phyloP scores from a whole-genome alignment of 192 early-diverging fungal species.

The Coemansia aciculifera region DNA sequence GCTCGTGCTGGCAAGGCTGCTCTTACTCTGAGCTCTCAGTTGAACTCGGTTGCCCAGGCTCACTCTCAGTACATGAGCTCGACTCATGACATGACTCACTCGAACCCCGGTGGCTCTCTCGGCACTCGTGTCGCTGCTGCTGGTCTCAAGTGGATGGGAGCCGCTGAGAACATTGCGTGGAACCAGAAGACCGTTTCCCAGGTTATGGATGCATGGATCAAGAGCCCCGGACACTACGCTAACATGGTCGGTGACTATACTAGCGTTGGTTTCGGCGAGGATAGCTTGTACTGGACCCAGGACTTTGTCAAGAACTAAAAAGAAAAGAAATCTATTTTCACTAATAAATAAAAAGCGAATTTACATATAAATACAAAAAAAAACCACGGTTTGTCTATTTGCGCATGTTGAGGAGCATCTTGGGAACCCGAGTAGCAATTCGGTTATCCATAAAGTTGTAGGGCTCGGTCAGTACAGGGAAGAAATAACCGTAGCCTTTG shows the following conservation, averaged over 20 bases:
- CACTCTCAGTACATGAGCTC: slow-evolving; percentile 44
- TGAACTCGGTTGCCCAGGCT: slow-evolving; percentile 37
- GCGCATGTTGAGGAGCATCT: slow-evolving; percentile 19
- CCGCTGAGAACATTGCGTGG: slow-evolving; percentile 58
- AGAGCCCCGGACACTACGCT: slow-evolving; percentile 48
- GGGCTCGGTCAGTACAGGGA: slow-evolving; percentile 39
- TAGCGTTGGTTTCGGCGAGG: slow-evolving; percentile 49
- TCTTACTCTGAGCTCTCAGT: slow-evolving; percentile 10
- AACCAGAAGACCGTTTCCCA: slow-evolving; percentile 25
- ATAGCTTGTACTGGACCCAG: slow-evolving; percentile 43
- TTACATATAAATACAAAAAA: not conserved
- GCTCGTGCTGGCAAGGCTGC: slow-evolving; percentile 22
- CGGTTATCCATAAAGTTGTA: slow-evolving; percentile 51
- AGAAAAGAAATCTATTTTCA: slow-evolving; percentile 6
- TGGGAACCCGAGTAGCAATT: slow-evolving; percentile 41
- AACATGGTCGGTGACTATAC: slow-evolving; percentile 51
- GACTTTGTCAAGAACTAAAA: slow-evolving; percentile 22
- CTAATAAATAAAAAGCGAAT: not conserved
- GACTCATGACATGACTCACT: slow-evolving; percentile 25
- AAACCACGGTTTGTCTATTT: not conserved
- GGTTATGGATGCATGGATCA: slow-evolving; percentile 50
- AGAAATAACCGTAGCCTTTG: slow-evolving; percentile 44
- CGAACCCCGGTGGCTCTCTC: slow-evolving; percentile 27
- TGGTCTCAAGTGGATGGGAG: slow-evolving; percentile 19
- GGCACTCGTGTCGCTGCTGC: slow-evolving; percentile 20